A percentile compares a stretch with the other conserved stretches of the same genome.
phyloP scores from a whole-genome alignment of 305 asterid genomes.

The Plantago lanceolata region DNA sequence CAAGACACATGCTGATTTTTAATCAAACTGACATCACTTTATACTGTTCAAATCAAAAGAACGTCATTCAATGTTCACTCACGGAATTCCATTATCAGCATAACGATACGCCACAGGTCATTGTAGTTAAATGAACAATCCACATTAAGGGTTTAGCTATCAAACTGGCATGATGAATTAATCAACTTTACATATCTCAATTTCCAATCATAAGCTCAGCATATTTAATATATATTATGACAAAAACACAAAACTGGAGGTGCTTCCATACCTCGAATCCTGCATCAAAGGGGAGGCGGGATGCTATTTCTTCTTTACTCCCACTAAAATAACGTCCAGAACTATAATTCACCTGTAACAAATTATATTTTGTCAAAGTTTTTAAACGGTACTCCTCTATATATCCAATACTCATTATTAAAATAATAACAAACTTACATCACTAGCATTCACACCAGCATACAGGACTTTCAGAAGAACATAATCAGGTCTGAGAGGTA shows the following conservation, averaged over 20 bases:
- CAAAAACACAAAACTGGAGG: conserved; percentile 14
- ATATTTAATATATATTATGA: background rate
- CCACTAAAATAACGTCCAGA: conserved; percentile 89
- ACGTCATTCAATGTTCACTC: background rate
- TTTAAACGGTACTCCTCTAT: conserved; percentile 3
- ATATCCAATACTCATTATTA: conserved; percentile 8
- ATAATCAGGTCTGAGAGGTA: conserved; percentile 68
- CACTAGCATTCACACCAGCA: conserved; percentile 99
- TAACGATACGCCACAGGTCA: background rate
- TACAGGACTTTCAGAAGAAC: conserved; percentile 83
- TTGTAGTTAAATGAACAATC: background rate
- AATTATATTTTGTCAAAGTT: conserved; percentile 21
- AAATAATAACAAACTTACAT: conserved; percentile 53
- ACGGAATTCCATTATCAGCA: background rate
- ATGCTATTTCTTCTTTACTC: conserved; percentile 47
- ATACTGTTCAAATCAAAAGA: background rate
- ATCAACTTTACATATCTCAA: conserved; percentile 6
- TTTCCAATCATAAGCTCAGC: conserved; percentile 7
- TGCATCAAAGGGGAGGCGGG: conserved; percentile 91
- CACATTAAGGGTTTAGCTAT: background rate
- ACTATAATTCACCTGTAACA: conserved; percentile 85
- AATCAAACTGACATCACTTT: background rate
- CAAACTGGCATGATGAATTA: conserved; percentile 12
- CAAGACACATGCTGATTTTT: background rate
- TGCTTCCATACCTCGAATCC: conserved; percentile 76